Conservation (phyloP, 768 basidiomycete species). For the Auriscalpium microsporum region DNA sequence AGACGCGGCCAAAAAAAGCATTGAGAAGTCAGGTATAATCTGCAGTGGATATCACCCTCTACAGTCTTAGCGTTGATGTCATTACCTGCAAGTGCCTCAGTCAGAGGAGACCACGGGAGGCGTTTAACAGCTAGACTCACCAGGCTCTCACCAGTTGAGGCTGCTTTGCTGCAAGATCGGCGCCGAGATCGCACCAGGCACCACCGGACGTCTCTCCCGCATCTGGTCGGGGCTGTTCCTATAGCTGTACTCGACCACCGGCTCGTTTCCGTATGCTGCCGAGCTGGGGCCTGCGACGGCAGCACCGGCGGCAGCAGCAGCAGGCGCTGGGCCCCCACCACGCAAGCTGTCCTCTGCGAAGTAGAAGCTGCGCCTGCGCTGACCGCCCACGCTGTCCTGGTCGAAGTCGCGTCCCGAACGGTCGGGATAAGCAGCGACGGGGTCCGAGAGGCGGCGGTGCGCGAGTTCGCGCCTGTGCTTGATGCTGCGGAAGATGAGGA, state of each 20-base stretch:
- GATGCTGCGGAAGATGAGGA: slow-evolving; percentile 62
- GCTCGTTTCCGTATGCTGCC: slow-evolving; percentile 18
- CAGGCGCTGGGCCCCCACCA: slow-evolving; percentile 1
- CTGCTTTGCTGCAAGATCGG: slow-evolving; percentile 76
- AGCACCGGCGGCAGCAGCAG: neutral
- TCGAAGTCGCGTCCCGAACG: slow-evolving; percentile 60
- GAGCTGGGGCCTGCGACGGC: slow-evolving; percentile 32
- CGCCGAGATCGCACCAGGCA: slow-evolving; percentile 59
- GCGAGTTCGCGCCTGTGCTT: slow-evolving; percentile 59
- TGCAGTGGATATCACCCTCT: neutral
- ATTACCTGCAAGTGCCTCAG: neutral
- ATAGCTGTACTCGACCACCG: slow-evolving; percentile 27
- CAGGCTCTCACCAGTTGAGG: slow-evolving; percentile 63
- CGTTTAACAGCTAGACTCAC: neutral
- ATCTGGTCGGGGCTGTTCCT: slow-evolving; percentile 26
- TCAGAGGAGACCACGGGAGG: neutral
- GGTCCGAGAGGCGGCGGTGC: slow-evolving; percentile 65
- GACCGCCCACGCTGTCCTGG: slow-evolving; percentile 64
- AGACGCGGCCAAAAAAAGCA: neutral
- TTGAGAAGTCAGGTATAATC: neutral
- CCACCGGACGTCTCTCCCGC: slow-evolving; percentile 52
- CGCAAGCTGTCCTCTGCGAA: slow-evolving; percentile 79
- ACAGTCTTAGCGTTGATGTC: neutral
- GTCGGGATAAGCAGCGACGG: slow-evolving; percentile 36
- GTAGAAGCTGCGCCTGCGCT: slow-evolving; percentile 73